A percentile compares a stretch with the other conserved stretches of the same genome.
phyloP scores from a whole-genome alignment of 73 alveolate species.

The Paraurostyla sp. region DNA sequence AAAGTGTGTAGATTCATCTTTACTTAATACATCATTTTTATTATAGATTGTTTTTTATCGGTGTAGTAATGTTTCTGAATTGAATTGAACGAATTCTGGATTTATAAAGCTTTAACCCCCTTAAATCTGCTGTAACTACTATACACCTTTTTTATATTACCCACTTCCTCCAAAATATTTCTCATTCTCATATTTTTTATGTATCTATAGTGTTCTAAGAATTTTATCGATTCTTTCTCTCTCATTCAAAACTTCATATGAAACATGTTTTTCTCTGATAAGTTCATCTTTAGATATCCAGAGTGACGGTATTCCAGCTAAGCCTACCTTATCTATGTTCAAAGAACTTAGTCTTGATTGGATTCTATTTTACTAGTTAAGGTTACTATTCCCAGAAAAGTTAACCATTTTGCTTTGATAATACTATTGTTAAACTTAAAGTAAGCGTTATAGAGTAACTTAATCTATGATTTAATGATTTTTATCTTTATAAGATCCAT shows the following conservation, averaged over 20 bases:
- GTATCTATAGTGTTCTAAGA: constrained; percentile 2
- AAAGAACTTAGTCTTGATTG: too few species aligned
- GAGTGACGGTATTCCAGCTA: constrained; percentile 47
- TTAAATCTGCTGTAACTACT: neutral
- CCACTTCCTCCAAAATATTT: constrained; percentile 55
- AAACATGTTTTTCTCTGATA: neutral
- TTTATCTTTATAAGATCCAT: neutral
- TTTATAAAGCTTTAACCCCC: neutral
- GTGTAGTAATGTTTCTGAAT: neutral
- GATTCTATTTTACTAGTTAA: neutral
- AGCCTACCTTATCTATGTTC: constrained; percentile 16
- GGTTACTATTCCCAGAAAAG: neutral
- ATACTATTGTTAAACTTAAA: neutral
- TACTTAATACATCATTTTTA: constrained; percentile 9
- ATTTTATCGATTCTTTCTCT: constrained; percentile 40
- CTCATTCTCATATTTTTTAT: constrained; percentile 53
- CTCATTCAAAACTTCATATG: neutral
- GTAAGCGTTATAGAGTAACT: neutral
- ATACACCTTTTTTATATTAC: neutral
- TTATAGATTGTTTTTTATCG: neutral
- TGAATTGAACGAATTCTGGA: neutral
- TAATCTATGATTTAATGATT: neutral
- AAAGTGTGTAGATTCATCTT: neutral
- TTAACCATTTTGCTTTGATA: neutral
- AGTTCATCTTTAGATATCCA: constrained; percentile 45